These are phyloP conservation scores for Candida sithepensis DNA, from an alignment of 805 yeast species.

Conservation along the genomic window DNA sequence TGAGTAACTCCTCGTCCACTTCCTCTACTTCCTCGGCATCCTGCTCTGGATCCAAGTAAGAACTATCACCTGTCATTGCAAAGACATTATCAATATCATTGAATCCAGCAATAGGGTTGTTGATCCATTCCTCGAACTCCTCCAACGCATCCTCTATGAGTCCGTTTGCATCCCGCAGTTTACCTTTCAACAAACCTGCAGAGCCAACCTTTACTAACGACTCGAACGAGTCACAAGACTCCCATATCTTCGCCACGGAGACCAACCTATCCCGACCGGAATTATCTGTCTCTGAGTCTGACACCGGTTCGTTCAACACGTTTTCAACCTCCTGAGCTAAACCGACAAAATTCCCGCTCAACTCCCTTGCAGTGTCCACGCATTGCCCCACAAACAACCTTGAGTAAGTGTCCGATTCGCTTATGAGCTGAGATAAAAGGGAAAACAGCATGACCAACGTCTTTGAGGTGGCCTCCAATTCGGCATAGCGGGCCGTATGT, in stretches of 20 bases:
- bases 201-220: conserved; percentile 46
- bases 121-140: conserved; percentile 68
- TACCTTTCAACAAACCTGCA: conserved; percentile 46
- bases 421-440: conserved; percentile 39
- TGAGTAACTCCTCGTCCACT: conserved; percentile 17
- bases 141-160: conserved; percentile 60
- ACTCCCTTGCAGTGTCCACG: conserved; percentile 17
- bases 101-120: conserved; percentile 47
- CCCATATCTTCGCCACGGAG: conserved; percentile 69
- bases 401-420: conserved; percentile 32
- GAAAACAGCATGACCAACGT: conserved; percentile 43
- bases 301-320: conserved; percentile 9
- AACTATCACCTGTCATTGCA: conserved; percentile 33
- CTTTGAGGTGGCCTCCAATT: conserved; percentile 44
- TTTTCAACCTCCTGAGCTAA: conserved; percentile 17
- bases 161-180: conserved; percentile 40
- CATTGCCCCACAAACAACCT: conserved; percentile 30
- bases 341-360: conserved; percentile 14
- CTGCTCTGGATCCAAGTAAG: too few relatives aligned
- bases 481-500: conserved; percentile 43
- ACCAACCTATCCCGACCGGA: conserved; percentile 39
- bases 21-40: conserved; percentile 28
- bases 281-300: conserved; percentile 18
- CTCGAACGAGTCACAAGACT: conserved; percentile 50
- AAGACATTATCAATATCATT: conserved; percentile 48